Conservation (phyloP, 164 flowering plant genomes). For the Vitis rotundifolia region DNA sequence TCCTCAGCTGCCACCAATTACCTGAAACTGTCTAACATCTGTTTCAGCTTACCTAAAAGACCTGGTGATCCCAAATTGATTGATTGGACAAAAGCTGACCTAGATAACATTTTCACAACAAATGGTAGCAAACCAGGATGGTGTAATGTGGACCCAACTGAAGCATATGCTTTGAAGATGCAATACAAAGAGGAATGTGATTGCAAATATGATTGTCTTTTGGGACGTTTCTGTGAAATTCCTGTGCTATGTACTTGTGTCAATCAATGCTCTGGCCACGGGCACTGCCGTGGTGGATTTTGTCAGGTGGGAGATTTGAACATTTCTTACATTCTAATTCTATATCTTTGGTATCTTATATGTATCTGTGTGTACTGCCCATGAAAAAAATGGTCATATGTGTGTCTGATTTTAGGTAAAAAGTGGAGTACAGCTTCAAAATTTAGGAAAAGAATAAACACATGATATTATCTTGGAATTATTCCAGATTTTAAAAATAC, state of each 20-base stretch:
- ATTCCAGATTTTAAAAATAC: neutral
- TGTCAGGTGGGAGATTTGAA: constrained; percentile 63
- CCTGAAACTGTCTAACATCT: constrained; percentile 7
- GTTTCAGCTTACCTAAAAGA: constrained; percentile 60
- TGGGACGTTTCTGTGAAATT: constrained; percentile 83
- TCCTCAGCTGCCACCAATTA: constrained; percentile 4
- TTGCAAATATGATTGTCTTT: constrained; percentile 88
- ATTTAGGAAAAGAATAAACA: neutral
- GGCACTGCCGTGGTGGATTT: constrained; percentile 93
- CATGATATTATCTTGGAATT: neutral
- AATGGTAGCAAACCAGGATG: constrained; percentile 79
- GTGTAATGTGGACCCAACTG: constrained; percentile 93
- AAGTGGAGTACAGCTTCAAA: too few relatives aligned
- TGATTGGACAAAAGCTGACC: constrained; percentile 78
- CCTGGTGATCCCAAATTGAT: constrained; percentile 56
- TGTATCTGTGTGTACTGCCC: neutral
- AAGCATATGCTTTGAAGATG: constrained; percentile 67
- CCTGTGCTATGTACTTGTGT: constrained; percentile 71
- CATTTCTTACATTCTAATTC: neutral
- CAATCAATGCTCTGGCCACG: constrained; percentile 92
- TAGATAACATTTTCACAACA: constrained; percentile 67
- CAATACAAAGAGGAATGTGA: constrained; percentile 84
- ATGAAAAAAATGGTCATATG: too few relatives aligned
- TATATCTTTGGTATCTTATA: neutral
- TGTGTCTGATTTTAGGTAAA: too few relatives aligned